Evolutionary conservation across 176 grass and related monocot species (phyloP).

Genomic region (Pontederia crassipes): DNA sequence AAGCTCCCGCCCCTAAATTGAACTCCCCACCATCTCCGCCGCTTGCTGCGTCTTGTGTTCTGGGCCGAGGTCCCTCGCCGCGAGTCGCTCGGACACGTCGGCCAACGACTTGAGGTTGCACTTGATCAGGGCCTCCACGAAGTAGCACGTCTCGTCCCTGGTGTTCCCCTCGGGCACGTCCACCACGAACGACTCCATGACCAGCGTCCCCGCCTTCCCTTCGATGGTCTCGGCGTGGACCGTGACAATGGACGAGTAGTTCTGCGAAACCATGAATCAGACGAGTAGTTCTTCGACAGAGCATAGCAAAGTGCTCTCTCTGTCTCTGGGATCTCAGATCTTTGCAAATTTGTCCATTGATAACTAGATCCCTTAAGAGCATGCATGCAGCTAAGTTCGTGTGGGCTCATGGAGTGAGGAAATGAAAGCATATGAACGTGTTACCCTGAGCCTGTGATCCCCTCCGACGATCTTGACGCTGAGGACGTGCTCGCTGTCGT

Average conservation of each 20-base stretch:
- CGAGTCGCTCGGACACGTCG: conserved; percentile 11
- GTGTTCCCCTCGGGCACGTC: conserved; percentile 15
- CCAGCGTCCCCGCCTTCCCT: conserved; percentile 9
- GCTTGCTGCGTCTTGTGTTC: not conserved
- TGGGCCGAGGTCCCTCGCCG: not conserved
- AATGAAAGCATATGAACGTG: not conserved
- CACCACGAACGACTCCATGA: conserved; percentile 14
- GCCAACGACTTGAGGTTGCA: conserved; percentile 21
- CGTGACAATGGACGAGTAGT: conserved; percentile 15
- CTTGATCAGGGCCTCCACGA: conserved; percentile 17
- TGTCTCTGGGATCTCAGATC: too few species aligned
- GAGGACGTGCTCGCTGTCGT: conserved; percentile 20
- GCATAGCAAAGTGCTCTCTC: not conserved
- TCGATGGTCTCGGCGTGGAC: conserved; percentile 8
- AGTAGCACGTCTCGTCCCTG: conserved; percentile 22
- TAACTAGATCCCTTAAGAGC: too few species aligned
- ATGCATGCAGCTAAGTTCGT: too few species aligned
- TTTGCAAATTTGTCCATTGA: too few species aligned
- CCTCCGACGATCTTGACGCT: conserved; percentile 17
- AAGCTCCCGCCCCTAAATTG: too few species aligned
- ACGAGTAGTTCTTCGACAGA: not conserved
- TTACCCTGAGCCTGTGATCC: conserved; percentile 23
- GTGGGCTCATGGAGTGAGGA: not conserved
- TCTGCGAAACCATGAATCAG: not conserved
- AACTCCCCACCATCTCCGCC: too few species aligned